Evolutionary conservation across 345 rosid species (phyloP).

Genomic region (Eucalyptus globulus): DNA sequence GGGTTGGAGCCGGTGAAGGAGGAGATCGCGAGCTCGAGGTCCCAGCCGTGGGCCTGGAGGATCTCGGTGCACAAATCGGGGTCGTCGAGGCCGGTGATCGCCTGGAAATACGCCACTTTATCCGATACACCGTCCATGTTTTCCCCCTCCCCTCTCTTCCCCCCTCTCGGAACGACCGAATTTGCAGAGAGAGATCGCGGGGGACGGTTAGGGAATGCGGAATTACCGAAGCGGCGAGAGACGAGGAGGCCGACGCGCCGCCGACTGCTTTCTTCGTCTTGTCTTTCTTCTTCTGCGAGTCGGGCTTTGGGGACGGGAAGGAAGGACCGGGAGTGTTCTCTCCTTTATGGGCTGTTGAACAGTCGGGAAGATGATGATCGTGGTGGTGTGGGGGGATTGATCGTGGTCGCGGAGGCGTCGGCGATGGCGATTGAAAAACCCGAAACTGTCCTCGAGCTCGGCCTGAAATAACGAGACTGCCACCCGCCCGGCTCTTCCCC

Average conservation of each 20-base stretch:
- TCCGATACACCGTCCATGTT: conserved; percentile 76
- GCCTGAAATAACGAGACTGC: neutral
- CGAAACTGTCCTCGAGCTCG: neutral
- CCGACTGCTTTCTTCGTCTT: neutral
- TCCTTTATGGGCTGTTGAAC: neutral
- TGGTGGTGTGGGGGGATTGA: neutral
- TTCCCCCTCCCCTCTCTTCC: neutral
- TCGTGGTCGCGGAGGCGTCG: neutral
- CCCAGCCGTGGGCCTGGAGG: conserved; percentile 96
- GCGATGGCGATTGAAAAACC: neutral
- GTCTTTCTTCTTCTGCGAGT: neutral
- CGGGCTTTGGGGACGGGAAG: neutral
- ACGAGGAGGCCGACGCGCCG: neutral
- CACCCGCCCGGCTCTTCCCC: neutral
- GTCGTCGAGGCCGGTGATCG: conserved; percentile 90
- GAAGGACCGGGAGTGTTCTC: neutral
- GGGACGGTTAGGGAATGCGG: neutral
- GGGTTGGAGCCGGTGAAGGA: conserved; percentile 44
- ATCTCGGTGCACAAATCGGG: conserved; percentile 86
- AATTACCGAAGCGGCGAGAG: neutral
- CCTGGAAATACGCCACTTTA: conserved; percentile 85
- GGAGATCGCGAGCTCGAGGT: conserved; percentile 95
- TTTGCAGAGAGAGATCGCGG: neutral
- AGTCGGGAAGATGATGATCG: neutral
- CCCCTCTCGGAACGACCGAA: neutral